A percentile compares a stretch with the other conserved stretches of the same genome.
phyloP scores from a whole-genome alignment of 768 basidiomycete species.

The Trametes coccinea region DNA sequence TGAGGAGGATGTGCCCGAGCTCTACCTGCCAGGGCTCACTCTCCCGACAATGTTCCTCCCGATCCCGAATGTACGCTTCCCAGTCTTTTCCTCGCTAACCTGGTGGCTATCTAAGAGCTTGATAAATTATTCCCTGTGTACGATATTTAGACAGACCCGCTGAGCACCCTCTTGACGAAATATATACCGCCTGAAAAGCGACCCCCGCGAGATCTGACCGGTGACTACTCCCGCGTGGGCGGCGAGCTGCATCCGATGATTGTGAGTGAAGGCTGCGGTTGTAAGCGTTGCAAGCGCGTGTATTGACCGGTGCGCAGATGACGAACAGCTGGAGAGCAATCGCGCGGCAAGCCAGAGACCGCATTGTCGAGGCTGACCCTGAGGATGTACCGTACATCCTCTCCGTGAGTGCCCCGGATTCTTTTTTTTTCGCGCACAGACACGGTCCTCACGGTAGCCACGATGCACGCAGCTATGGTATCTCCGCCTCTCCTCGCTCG shows the following conservation, averaged over 20 bases:
- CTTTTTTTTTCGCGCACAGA: background rate
- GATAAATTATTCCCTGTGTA: conserved; percentile 42
- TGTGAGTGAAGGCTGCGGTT: conserved; percentile 48
- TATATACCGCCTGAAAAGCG: conserved; percentile 79
- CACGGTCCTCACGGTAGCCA: background rate
- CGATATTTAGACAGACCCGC: conserved; percentile 69
- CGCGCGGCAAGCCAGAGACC: conserved; percentile 82
- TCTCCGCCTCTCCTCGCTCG: conserved; percentile 74
- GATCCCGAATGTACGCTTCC: conserved; percentile 81
- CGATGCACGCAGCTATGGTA: conserved; percentile 66
- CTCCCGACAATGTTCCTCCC: conserved; percentile 82
- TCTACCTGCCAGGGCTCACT: conserved; percentile 69
- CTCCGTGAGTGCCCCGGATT: conserved; percentile 48
- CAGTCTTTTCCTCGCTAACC: conserved; percentile 50
- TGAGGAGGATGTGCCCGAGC: conserved; percentile 52
- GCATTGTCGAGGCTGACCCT: conserved; percentile 68
- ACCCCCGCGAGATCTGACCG: conserved; percentile 69
- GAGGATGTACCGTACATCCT: conserved; percentile 65
- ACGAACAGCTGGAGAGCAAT: conserved; percentile 85
- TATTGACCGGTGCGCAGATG: conserved; percentile 51
- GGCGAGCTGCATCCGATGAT: conserved; percentile 78
- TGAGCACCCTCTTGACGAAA: conserved; percentile 80
- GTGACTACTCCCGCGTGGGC: conserved; percentile 60
- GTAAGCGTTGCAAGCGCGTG: background rate
- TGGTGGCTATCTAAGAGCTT: conserved; percentile 59